Base-by-base conservation (phyloP, 345 rosid genomes). In the Raphanus raphanistrum region DNA sequence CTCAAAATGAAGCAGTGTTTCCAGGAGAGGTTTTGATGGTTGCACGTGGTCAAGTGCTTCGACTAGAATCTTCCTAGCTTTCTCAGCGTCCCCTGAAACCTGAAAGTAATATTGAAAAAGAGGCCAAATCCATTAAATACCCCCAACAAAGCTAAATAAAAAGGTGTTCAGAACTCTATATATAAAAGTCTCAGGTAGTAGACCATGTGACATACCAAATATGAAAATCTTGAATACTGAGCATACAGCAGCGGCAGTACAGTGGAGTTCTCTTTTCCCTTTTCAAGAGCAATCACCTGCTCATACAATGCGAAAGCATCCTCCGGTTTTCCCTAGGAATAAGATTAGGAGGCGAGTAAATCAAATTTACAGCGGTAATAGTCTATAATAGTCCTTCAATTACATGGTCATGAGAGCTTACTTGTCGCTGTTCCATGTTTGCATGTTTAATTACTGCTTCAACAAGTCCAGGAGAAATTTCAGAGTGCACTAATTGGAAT, bases 401-500 rank as follows among this genome's bases (percentile, higher is more conserved):
- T 66, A 71, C 65, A 65, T 54, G 70, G 54, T 38, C 43, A 54
- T 38, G 66, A 17, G 78, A 71, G 57, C 90, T 73, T 86, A 93
- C 98, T 85, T 85, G 83, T 50, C 98, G 86, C 11, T 13, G 79
- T 81, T 96, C 99, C 99, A 96, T 93, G 84, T 93, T 90, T 2
- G 97, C 98, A 79, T 96, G 99, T 84, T 91, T 93, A 26, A 86
- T 84, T 78, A 96, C 88, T 32, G 98, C 99, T 86, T 96, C 99
- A 71, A 96, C 80, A 70, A 96, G 90, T 70, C 97, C 99, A 13
- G 99, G 99, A 31, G 99, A 81, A 70, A 87, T 86, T 87, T 96
- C 97, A 76, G 87, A 28, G 74, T 96, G 98, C 54, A 96, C 83
- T 71, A 88, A 89, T 80, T 90, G 93, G 80, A 79, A 96, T 9